Base-by-base conservation (phyloP, 2,329 filamentous ascomycete genomes). In the Sporothrix sp. region DNA sequence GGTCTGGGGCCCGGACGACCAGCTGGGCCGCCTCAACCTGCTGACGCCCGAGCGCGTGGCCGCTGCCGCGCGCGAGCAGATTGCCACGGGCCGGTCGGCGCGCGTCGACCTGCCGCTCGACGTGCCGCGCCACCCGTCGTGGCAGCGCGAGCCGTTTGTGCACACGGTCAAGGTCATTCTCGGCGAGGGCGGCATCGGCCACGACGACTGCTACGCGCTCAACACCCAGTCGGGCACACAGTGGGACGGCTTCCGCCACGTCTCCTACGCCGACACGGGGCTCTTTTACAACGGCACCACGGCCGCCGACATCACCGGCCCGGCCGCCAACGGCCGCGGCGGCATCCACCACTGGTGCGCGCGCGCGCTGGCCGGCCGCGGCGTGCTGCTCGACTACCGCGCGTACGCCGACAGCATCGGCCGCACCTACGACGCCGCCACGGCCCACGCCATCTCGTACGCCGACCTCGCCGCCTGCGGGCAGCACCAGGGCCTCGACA, bases 301-400 rank as follows among this genome's bases (percentile, higher is more conserved):
- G 7, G 28, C 51, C 8, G 28, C 33, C 3, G 50, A 52, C 7
- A 38, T 54, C 8, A 18, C 27, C 11, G n/a, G 33, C 7, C 20
- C 47, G 11, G 23, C 10, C 3, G 16, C 43, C 3, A 27, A n/a
- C 5, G 14, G 13, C 14, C 28, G n/a, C 5, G 14, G 13, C 14
- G 48, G 48, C 27, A 51, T 54, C 25, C 39, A 52, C 2, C 28
- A 65, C 43, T 68, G 66, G 65, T 57, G 58, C n/a, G 59, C 67
- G 30, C 58, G 66, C 2, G 71, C 72, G 32, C 67, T 78, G 7
- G 70, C 71, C 2, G 74, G 73, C 3, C 68, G 75, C 1, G 74
- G 73, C 18, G 65, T 78, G 2, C 62, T 78, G 0, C 61, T 78
- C 0, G 78, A 82, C 59, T 80, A 73, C 49, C 38, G 42, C 1